Evolutionary conservation across 495 filamentous ascomycete species (phyloP).

Genomic region (Neurospora sp.): DNA sequence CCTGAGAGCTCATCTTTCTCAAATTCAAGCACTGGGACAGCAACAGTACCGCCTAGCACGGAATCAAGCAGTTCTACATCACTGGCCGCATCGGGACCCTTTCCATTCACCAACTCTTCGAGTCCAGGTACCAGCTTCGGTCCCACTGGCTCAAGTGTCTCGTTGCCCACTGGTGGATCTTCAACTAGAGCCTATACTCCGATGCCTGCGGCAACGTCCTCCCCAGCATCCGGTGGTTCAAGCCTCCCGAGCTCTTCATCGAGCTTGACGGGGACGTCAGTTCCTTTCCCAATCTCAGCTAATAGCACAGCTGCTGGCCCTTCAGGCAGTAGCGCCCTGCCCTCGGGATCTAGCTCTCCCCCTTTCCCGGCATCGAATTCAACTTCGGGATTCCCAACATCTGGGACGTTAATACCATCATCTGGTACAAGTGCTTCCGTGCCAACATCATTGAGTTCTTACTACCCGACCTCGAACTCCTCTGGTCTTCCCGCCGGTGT

Average conservation of each 20-base stretch:
- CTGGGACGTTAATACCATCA: not conserved
- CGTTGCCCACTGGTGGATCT: not conserved
- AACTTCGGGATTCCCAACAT: not conserved
- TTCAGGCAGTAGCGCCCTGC: not conserved
- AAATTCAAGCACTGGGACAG: not conserved
- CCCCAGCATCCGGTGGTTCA: not conserved
- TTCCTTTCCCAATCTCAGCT: slow-evolving; percentile 3
- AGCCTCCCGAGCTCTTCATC: not conserved
- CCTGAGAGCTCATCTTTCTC: not conserved
- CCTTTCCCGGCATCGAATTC: slow-evolving; percentile 9
- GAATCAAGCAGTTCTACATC: not conserved
- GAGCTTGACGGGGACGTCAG: not conserved
- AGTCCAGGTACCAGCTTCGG: not conserved
- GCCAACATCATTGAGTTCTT: not conserved
- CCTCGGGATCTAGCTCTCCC: not conserved
- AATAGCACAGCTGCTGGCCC: not conserved
- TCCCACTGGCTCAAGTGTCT: not conserved
- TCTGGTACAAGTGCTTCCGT: not conserved
- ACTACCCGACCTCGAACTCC: not conserved
- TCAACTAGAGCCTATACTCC: not conserved
- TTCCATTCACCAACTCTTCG: not conserved
- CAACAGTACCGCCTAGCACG: not conserved
- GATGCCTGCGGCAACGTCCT: not conserved
- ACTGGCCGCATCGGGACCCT: not conserved
- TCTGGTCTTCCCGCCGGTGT: not conserved